These are phyloP conservation scores for Thalassiosira pacifica DNA, from an alignment of 352 stramenopile genomes.

Conservation along the genomic window DNA sequence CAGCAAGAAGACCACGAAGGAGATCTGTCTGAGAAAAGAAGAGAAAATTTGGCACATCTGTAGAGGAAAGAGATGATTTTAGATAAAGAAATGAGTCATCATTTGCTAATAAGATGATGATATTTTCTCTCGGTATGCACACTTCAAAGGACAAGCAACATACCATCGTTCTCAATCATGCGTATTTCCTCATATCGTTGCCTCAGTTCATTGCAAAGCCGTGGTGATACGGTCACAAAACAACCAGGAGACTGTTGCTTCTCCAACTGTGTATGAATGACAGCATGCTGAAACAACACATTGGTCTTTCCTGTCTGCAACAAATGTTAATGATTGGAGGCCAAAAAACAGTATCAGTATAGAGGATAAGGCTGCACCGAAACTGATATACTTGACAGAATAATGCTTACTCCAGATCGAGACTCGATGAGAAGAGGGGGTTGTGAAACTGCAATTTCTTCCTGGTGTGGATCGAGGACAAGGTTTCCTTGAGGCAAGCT, in stretches of 20 bases:
- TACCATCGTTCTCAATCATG: constrained; percentile 38
- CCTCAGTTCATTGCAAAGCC: constrained; percentile 50
- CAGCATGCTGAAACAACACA: constrained; percentile 60
- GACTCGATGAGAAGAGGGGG: constrained; percentile 60
- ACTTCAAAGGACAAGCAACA: constrained; percentile 9
- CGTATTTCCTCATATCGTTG: constrained; percentile 47
- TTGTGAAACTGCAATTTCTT: constrained; percentile 44
- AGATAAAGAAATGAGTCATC: constrained; percentile 3
- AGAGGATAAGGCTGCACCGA: neutral
- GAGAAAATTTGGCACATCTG: constrained; percentile 41
- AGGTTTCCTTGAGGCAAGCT: constrained; percentile 46
- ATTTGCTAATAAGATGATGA: neutral
- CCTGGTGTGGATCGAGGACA: constrained; percentile 46
- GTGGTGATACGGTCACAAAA: constrained; percentile 58
- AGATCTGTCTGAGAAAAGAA: constrained; percentile 51
- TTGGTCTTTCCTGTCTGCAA: constrained; percentile 54
- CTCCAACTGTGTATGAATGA: constrained; percentile 44
- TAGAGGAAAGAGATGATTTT: constrained; percentile 5
- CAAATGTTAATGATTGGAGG: neutral
- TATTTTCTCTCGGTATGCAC: neutral
- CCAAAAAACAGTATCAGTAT: constrained; percentile 1
- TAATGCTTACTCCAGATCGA: constrained; percentile 37
- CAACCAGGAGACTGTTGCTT: constrained; percentile 37
- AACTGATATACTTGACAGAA: constrained; percentile 9
- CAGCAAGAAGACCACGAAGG: constrained; percentile 34